Conservation (phyloP, 345 rosid species). For the Psidium guajava region DNA sequence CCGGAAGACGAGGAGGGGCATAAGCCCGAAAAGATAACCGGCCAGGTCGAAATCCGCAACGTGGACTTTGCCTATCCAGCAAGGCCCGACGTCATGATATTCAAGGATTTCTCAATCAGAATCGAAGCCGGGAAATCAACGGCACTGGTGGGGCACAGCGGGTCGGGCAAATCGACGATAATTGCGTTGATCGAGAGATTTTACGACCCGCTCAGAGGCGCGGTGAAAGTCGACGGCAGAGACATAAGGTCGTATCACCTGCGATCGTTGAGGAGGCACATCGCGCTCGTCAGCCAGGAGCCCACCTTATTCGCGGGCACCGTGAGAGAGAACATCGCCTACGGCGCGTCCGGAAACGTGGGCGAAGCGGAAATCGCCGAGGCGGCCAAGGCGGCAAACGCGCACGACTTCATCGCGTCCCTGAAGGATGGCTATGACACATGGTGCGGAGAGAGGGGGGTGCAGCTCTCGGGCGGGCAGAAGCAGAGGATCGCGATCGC, state of each 20-base stretch:
- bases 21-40: constrained; percentile 23
- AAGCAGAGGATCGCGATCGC: constrained; percentile 67
- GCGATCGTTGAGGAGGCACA: constrained; percentile 42
- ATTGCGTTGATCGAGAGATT: constrained; percentile 57
- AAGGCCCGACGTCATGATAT: constrained; percentile 36
- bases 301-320: constrained; percentile 56
- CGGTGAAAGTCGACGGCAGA: constrained; percentile 38
- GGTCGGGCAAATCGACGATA: constrained; percentile 70
- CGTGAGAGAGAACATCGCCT: constrained; percentile 47
- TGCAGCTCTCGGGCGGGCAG: constrained; percentile 62
- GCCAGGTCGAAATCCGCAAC: constrained; percentile 29
- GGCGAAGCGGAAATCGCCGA: constrained; percentile 37
- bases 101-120: constrained; percentile 35
- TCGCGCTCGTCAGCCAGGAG: constrained; percentile 74
- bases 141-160: constrained; percentile 71
- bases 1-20: constrained; percentile 42
- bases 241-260: constrained; percentile 43
- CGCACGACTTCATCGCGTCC: constrained; percentile 51
- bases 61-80: constrained; percentile 61
- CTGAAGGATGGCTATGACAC: constrained; percentile 52
- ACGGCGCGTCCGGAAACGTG: constrained; percentile 24
- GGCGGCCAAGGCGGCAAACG: constrained; percentile 55
- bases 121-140: constrained; percentile 61
- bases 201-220: constrained; percentile 50
- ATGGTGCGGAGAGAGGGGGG: constrained; percentile 49